A percentile compares a stretch with the other conserved stretches of the same genome.
phyloP scores from a whole-genome alignment of 176 grass and related monocot genomes.

The Raddia distichophylla region DNA sequence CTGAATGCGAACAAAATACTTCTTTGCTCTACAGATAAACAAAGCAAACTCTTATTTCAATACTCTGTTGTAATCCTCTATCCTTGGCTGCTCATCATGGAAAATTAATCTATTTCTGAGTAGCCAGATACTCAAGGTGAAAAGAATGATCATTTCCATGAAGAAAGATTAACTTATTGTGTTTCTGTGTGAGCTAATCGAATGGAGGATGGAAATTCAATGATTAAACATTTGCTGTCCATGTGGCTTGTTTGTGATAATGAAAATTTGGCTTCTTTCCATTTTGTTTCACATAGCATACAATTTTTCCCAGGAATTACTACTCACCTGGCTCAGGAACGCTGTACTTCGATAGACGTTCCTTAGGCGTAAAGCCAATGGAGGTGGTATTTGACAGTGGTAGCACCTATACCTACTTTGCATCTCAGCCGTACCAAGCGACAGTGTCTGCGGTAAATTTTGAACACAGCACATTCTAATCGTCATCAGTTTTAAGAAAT shows the following conservation, averaged over 20 bases:
- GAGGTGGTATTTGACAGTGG: constrained; percentile 89
- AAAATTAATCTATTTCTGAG: too few species aligned
- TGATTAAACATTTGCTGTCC: not conserved
- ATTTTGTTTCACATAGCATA: not conserved
- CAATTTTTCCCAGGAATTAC: constrained; percentile 61
- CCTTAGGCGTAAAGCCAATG: constrained; percentile 66
- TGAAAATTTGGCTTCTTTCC: not conserved
- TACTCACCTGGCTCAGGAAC: constrained; percentile 85
- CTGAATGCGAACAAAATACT: too few species aligned
- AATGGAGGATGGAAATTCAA: too few species aligned
- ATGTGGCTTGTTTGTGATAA: not conserved
- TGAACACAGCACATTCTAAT: not conserved
- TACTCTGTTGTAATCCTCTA: too few species aligned
- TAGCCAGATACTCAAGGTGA: too few species aligned
- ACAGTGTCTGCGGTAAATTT: constrained; percentile 74
- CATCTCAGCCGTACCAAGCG: constrained; percentile 69
- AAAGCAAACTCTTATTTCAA: too few species aligned
- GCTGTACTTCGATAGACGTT: constrained; percentile 59
- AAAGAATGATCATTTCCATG: too few species aligned
- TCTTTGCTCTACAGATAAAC: too few species aligned
- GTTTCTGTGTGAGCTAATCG: too few species aligned
- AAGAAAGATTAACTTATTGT: too few species aligned
- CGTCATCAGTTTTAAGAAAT: constrained; percentile 15
- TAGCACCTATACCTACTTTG: constrained; percentile 90
- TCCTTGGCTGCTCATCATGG: too few species aligned